A percentile compares a stretch with the other conserved stretches of the same genome.
Evolutionary conservation across 345 rosid species (phyloP).

Genomic region (Psidium guajava): DNA sequence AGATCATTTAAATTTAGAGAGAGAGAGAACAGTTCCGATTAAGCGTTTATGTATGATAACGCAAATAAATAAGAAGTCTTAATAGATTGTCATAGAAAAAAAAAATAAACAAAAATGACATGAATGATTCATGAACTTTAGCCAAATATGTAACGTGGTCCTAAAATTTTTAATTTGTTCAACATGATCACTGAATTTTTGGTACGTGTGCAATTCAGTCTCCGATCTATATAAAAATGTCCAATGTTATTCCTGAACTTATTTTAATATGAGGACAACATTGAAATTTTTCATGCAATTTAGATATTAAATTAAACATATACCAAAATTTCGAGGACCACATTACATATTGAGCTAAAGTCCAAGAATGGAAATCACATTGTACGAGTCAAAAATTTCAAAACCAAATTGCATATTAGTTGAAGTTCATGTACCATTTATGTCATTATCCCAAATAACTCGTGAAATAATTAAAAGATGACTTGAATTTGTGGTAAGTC

Average conservation of each 20-base stretch:
- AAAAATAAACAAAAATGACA: not conserved
- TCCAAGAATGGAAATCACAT: too few species aligned
- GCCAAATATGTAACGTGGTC: too few species aligned
- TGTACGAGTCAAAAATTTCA: not conserved
- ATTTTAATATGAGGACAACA: not conserved
- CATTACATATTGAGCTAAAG: not conserved
- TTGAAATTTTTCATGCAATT: not conserved
- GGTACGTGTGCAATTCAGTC: not conserved
- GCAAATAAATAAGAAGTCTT: not conserved
- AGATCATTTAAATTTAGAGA: not conserved
- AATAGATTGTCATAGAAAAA: not conserved
- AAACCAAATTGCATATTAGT: accelerated
- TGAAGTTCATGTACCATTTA: not conserved
- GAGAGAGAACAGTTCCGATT: not conserved
- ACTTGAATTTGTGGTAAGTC: not conserved
- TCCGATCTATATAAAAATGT: accelerated
- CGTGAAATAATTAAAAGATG: not conserved
- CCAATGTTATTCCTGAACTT: not conserved
- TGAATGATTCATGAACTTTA: not conserved
- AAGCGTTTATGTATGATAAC: not conserved
- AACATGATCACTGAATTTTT: not conserved
- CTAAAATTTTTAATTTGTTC: too few species aligned
- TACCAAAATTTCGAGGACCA: not conserved
- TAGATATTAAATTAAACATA: not conserved
- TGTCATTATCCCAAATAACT: not conserved